Percentiles rank a stretch among this genome's conserved stretches.
Conservation (phyloP, 2,329 filamentous ascomycete species). For the Pseudogymnoascus sp. region DNA sequence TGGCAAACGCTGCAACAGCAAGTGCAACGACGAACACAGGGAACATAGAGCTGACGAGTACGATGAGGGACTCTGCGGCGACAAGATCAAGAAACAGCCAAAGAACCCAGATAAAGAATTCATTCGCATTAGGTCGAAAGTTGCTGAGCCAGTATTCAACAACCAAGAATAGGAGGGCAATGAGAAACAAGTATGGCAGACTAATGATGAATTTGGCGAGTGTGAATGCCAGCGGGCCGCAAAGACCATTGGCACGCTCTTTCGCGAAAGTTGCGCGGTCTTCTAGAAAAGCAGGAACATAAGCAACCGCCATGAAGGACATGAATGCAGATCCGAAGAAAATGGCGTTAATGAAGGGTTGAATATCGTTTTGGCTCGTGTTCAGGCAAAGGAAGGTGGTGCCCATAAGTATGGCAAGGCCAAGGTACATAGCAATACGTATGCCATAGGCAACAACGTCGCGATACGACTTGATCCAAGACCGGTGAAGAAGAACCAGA, state of each 20-base stretch:
- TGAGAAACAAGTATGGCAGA: conserved; percentile 46
- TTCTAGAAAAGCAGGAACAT: conserved; percentile 73
- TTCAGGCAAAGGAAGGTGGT: conserved; percentile 69
- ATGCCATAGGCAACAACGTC: conserved; percentile 75
- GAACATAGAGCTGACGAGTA: conserved; percentile 60
- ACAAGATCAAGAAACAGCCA: conserved; percentile 76
- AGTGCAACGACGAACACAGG: conserved; percentile 70
- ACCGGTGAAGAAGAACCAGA: conserved; percentile 60
- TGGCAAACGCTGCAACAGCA: conserved; percentile 69
- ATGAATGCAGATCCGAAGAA: conserved; percentile 64
- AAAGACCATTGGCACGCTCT: conserved; percentile 69
- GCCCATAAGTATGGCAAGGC: conserved; percentile 71
- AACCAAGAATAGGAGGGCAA: conserved; percentile 62
- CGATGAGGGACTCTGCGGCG: conserved; percentile 69
- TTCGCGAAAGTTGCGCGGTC: conserved; percentile 61
- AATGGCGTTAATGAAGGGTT: conserved; percentile 70
- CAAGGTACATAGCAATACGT: conserved; percentile 68
- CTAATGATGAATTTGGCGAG: conserved; percentile 72
- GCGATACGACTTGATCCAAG: conserved; percentile 70
- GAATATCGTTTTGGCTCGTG: conserved; percentile 60
- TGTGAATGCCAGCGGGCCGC: conserved; percentile 61
- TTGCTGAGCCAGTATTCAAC: conserved; percentile 70
- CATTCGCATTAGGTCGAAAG: conserved; percentile 52
- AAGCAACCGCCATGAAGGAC: conserved; percentile 69
- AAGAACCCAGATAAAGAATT: conserved; percentile 67